These are phyloP conservation scores for Lactarius psammicola DNA, from an alignment of 768 basidiomycete species.

Conservation along the genomic window DNA sequence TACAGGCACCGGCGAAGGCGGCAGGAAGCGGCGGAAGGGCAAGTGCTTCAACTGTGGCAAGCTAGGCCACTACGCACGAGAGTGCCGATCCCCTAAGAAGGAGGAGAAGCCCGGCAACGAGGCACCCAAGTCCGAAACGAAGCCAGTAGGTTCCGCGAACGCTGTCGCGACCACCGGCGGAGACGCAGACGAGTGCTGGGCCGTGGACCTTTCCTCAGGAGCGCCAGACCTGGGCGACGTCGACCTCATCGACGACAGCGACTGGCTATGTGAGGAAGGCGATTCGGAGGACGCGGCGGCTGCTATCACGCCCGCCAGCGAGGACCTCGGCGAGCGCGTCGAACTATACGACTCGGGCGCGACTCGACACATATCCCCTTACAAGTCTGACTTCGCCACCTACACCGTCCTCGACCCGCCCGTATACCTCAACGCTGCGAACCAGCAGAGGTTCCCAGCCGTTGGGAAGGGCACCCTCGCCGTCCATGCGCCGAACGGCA, in stretches of 20 bases:
- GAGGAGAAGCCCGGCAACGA: background rate
- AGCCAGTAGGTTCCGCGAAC: background rate
- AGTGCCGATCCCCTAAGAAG: background rate
- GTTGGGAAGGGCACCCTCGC: background rate
- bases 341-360: background rate
- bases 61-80: background rate
- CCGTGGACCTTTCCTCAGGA: too few relatives aligned
- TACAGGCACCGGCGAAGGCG: background rate
- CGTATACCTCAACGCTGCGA: background rate
- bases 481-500: background rate
- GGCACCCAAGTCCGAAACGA: background rate
- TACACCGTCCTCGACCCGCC: too few relatives aligned
- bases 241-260: too few relatives aligned
- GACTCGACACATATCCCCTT: background rate
- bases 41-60: background rate
- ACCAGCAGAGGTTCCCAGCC: background rate
- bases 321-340: background rate
- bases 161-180: background rate
- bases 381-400: background rate
- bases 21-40: background rate
- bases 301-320: background rate
- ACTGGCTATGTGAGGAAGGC: too few relatives aligned
- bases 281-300: background rate
- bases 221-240: too few relatives aligned
- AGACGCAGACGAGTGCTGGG: background rate